phyloP scores from a whole-genome alignment of 768 basidiomycete species.

The Mycena vulgaris region DNA sequence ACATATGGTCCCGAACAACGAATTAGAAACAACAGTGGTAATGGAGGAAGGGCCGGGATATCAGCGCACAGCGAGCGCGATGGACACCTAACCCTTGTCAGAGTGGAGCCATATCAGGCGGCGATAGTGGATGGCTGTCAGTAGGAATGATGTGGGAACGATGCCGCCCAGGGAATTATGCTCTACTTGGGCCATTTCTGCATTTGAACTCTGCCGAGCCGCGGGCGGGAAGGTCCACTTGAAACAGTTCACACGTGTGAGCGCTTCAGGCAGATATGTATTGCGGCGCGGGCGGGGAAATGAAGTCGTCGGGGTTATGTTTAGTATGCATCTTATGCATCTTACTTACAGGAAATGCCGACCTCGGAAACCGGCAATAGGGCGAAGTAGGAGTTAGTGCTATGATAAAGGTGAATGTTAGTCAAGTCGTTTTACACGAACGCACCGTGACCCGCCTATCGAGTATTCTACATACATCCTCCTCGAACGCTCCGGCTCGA shows the following conservation, averaged over 20 bases:
- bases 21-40: background rate
- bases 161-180: background rate
- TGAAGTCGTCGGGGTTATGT: too few species aligned
- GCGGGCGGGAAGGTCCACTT: too few species aligned
- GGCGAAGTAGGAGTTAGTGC: constrained; percentile 1
- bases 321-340: too few species aligned
- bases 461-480: too few species aligned
- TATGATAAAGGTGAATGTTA: background rate
- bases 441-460: too few species aligned
- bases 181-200: too few species aligned
- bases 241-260: too few species aligned
- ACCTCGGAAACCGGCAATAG: background rate
- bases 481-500: too few species aligned
- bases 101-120: background rate
- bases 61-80: constrained; percentile 23
- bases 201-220: too few species aligned
- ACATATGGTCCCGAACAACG: constrained; percentile 11
- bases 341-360: background rate
- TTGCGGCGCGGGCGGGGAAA: too few species aligned
- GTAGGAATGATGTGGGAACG: background rate
- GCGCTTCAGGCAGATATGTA: too few species aligned
- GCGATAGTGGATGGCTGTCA: constrained; percentile 12
- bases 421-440: too few species aligned
- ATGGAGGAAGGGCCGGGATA: background rate
- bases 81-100: background rate